Percentiles rank a stretch among this genome's conserved stretches.
Evolutionary conservation across 768 basidiomycete genomes (phyloP).

Genomic region (Mycena galericulata): DNA sequence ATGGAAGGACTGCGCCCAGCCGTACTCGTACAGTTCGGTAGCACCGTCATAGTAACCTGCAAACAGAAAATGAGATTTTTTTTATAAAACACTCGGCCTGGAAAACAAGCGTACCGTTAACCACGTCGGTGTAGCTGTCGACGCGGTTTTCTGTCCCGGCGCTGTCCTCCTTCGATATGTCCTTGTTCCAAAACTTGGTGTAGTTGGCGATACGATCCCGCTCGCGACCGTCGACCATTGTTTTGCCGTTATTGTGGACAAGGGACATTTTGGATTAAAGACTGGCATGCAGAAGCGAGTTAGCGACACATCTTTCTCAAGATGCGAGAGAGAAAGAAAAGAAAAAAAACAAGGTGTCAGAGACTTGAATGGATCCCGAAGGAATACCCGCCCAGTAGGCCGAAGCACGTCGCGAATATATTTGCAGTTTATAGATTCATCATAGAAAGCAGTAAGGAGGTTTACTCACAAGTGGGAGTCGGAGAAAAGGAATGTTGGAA

Average conservation of each 20-base stretch:
- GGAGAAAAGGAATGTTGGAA: slow-evolving; percentile 13
- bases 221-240: slow-evolving; percentile 27
- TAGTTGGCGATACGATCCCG: slow-evolving; percentile 64
- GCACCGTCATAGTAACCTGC: slow-evolving; percentile 97
- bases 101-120: slow-evolving; percentile 72
- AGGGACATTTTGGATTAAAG: slow-evolving; percentile 46
- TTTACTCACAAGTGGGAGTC: slow-evolving; percentile 45
- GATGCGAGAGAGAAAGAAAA: not conserved
- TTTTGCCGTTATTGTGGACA: slow-evolving; percentile 8
- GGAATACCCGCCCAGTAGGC: slow-evolving; percentile 70
- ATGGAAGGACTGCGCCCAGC: slow-evolving; percentile 93
- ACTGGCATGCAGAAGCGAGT: not conserved
- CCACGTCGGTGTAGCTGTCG: slow-evolving; percentile 90
- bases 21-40: slow-evolving; percentile 95
- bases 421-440: slow-evolving; percentile 61
- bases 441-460: slow-evolving; percentile 29
- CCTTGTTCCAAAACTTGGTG: slow-evolving; percentile 92
- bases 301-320: not conserved
- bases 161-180: slow-evolving; percentile 74
- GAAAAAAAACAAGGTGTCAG: slow-evolving; percentile 59
- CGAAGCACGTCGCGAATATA: slow-evolving; percentile 63
- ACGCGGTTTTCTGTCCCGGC: slow-evolving; percentile 79
- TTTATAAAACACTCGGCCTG: not conserved
- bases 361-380: slow-evolving; percentile 88
- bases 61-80: slow-evolving; percentile 11